Base-by-base conservation (phyloP, 257 asterid species). In the Anisodus acutangulus region DNA sequence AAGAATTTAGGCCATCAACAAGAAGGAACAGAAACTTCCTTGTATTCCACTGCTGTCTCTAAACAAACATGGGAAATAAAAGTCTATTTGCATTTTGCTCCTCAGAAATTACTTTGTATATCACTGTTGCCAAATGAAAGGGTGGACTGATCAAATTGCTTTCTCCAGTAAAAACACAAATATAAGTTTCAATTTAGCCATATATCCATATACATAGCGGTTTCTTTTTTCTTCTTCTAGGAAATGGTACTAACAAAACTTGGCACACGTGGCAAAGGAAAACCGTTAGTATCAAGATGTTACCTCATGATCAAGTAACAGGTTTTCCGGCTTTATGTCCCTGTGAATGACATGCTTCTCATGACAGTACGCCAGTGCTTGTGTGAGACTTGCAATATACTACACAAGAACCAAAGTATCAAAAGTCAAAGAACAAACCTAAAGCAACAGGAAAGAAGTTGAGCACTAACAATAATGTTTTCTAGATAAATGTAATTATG, bases 241-340 rank as follows among this genome's bases (percentile, higher is more conserved):
- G 26, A 68, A 37, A 68, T 68, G 53, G 53, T 39, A 22, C 49
- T 68, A 15, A 37, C 3, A 10, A 37, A 15, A 54, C 66, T 47
- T 31, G 11, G 26, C 19, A 79, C 1, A 57, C 6, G 17, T 12
- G 49, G 55, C 70, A 79, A 37, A 58, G 31, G 39, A 83, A 71
- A 31, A 69, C 17, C 1, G 5, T 39, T 2, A 41, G 79, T 16
- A 37, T 13, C 12, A 67, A 67, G 17, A 83, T 64, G 70, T 88
- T 92, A 97, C 99, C 97, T 95, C 97, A 63, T 97, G 99, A 90
- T 97, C 99, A 51, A 97, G 93, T 69, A 97, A 87, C 92, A 97
- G 88, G 85, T 97, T 96, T 85, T 97, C 99, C 0, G 99, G 99
- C 88, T 97, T 97, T 90, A 97, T 97, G 88, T 97, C 99, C 87